Evolutionary conservation across 345 rosid genomes (phyloP), one percentile per base, ranked within the genome.

Genomic region (Durio zibethinus): DNA sequence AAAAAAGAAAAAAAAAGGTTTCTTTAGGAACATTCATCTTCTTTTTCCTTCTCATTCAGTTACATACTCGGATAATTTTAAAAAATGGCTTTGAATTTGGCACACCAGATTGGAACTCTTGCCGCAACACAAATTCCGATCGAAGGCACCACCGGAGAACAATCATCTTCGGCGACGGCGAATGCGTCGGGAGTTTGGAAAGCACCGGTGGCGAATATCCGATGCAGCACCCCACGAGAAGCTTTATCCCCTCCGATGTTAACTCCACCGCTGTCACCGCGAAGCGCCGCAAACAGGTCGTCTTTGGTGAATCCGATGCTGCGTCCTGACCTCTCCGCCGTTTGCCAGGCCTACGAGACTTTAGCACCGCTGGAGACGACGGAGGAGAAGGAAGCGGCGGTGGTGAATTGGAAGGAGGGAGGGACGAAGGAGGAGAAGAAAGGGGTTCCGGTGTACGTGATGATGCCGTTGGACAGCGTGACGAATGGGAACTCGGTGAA

Each of bases 391-490:
- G 86, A 61, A 63, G 87, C 38, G 31, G 77, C 77, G 77, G 76
- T 57, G 50, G 83, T 74, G 61, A 81, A 77, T 86, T 86, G 18
- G 78, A 31, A 4, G 65, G 57, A 35, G 81, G 72, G 9, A 78
- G 79, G 73, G 81, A 78, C 2, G 78, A 47, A 59, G 65, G 78
- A 63, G 25, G 77, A 74, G 67, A 87, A 85, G 43, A 78, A 52
- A 54, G 96, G 97, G 16, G 99, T 96, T 65, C 99, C 99, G 72
- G 99, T 96, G 59, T 96, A 76, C 76, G 98, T 96, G 65, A 96
- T 96, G 99, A 96, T 96, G 99, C 99, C 98, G 83, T 80, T 93
- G 82, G 99, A 96, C 74, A 91, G 97, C 80, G 98, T 96, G 77
- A 96, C 97, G 76, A 84, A 78, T 88, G 85, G 86, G 72, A 91